Base-by-base conservation (phyloP, 768 basidiomycete genomes). In the Termitomyces sp. region DNA sequence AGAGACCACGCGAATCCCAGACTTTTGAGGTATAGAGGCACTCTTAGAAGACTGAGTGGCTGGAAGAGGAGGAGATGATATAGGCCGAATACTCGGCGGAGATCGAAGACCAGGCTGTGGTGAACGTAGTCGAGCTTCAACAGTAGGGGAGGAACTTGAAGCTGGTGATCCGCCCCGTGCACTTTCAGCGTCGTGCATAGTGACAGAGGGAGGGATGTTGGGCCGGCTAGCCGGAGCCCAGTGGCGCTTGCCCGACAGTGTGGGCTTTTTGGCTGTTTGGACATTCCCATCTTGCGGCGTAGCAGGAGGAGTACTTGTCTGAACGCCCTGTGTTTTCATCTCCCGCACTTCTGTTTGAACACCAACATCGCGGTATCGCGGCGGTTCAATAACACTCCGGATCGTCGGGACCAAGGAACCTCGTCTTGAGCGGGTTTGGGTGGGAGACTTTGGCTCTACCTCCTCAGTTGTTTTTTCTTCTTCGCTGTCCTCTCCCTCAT, bases 301-400 rank as follows among this genome's bases (percentile, higher is more conserved):
- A 63, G 59, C 44, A 14, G 69, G 40, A 51, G 66, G 68, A 56
- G 69, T 62, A 47, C 74, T 70, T 49, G 82, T 85, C 76, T 92
- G 90, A 56, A 89, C 77, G 43, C 77, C 78, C 66, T 82, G 77
- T 63, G 75, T 77, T 53, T 77, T 75, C 63, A 76, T 79, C 65
- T 84, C 82, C 50, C 75, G 77, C 40, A 75, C 68, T 58, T 77
- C 71, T 51, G 90, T 92, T 73, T 94, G 92, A 57, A 90, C 82
- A 58, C 86, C 90, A 60, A 83, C 75, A 38, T 81, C 78, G 53
- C 77, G 80, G 63, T 92, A 91, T 66, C 77, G 75, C 64, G 78
- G 80, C 58, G 71, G 76, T 57, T 75, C 73, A 55, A 71, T 73
- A 45, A 69, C 64, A n/a, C 63, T 68, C 29, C 71, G 70, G 35